These are phyloP conservation scores for Cordyceps tenuipes DNA, from an alignment of 2,329 filamentous ascomycete species.

Conservation along the genomic window DNA sequence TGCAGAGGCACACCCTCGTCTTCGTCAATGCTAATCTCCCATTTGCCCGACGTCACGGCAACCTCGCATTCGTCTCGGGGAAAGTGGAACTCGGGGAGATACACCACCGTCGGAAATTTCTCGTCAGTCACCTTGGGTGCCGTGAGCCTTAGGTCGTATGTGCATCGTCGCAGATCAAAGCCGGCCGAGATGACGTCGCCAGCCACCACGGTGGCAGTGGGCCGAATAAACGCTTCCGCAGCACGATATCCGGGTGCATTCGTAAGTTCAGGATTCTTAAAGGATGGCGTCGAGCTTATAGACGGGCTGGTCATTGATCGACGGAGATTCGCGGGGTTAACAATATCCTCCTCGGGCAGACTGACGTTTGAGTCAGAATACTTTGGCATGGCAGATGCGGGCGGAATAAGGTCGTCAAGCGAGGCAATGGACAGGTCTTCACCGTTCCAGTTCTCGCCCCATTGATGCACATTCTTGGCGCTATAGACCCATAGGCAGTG, in stretches of 20 bases:
- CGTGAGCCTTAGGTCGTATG: conserved; percentile 64
- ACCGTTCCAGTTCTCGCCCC: conserved; percentile 95
- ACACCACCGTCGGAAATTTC: conserved; percentile 69
- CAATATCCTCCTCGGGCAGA: conserved; percentile 40
- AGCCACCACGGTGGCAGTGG: conserved; percentile 66
- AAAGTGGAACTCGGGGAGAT: conserved; percentile 88
- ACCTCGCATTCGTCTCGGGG: conserved; percentile 65
- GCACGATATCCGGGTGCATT: conserved; percentile 70
- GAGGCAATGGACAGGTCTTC: conserved; percentile 92
- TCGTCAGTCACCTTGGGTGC: conserved; percentile 51
- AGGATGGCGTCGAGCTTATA: conserved; percentile 50
- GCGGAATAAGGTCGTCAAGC: conserved; percentile 63
- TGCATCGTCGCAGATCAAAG: conserved; percentile 75
- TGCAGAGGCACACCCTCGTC: conserved; percentile 63
- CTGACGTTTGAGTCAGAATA: conserved; percentile 39
- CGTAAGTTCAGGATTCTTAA: conserved; percentile 48
- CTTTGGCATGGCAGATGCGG: conserved; percentile 41
- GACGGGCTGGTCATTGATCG: conserved; percentile 60
- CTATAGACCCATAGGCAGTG: conserved; percentile 88
- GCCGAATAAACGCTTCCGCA: conserved; percentile 86
- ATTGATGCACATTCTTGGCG: conserved; percentile 72
- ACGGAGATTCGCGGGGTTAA: conserved; percentile 71
- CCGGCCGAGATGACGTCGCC: conserved; percentile 64
- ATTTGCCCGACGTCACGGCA: conserved; percentile 76
- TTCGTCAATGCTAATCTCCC: conserved; percentile 72